Base-by-base conservation (phyloP, 495 filamentous ascomycete species). In the Podospora anserina region DNA sequence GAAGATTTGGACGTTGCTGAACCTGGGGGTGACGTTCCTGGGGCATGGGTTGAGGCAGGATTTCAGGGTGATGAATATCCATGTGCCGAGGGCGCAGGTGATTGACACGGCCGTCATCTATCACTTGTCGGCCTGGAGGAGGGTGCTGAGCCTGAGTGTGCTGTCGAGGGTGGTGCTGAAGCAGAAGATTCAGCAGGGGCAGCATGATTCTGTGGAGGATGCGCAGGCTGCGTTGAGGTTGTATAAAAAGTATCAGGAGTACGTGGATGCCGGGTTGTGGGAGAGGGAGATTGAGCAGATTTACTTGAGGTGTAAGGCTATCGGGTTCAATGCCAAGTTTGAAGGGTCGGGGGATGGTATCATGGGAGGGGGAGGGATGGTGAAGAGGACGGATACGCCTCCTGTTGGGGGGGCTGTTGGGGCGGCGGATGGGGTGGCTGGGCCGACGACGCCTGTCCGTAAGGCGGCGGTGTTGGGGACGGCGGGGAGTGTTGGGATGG, bases 1-100 rank as follows among this genome's bases (percentile, higher is more conserved):
- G 76, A 97, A 97, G 74, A 88, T 99, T 32, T 99, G 95, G 95
- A 85, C 98, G 15, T 87, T 99, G 7, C 86, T 98, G 9, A 98
- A 99, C 75, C 84, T 97, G 1, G 95, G 96, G 32, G 96, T 92
- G 79, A 83, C 91, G 59, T 99, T 99, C 78, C 88, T 99, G 32
- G 95, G 95, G 7, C 95, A 99, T 77, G 92, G 93, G 9, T 81
- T 99, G 27, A 88, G 89, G 61, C 93, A 94, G 65, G 95, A 99
- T 75, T 99, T 98, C 81, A 92, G 95, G 53, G 95, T 93, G 63
- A 96, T 97, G 80, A 97, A 99, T 76, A 97, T 99, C 65, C 91
- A 97, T 75, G 90, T 99, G 5, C 95, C 96, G 2, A 92, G 92
- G 77, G 78, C 85, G 34, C 95, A 99, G 75, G 90, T 96, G 18